phyloP scores from a whole-genome alignment of 1,284 basidiomycete genomes.

The Ustilago vetiveriae region DNA sequence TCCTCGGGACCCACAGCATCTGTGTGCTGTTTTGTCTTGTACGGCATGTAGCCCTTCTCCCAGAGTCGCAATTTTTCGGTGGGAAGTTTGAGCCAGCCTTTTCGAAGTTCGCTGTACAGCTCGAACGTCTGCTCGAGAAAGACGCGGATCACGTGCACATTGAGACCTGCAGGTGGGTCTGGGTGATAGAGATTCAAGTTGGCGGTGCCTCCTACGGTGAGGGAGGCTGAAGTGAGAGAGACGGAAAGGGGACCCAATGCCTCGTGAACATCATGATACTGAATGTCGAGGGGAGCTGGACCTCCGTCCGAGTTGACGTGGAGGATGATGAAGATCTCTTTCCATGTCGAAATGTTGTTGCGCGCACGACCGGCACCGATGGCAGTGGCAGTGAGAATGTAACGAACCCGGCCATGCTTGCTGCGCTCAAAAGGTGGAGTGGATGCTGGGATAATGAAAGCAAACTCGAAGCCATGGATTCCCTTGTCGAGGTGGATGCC shows the following conservation, averaged over 20 bases:
- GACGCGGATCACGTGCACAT: conserved; percentile 60
- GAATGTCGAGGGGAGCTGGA: conserved; percentile 62
- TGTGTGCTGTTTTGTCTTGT: conserved; percentile 55
- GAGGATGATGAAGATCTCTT: conserved; percentile 64
- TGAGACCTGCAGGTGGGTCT: conserved; percentile 59
- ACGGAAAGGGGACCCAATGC: conserved; percentile 60
- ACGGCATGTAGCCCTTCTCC: conserved; percentile 64
- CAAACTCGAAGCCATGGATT: conserved; percentile 65
- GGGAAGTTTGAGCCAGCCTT: conserved; percentile 59
- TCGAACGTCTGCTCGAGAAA: conserved; percentile 65
- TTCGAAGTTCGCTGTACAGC: conserved; percentile 55
- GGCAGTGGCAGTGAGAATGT: conserved; percentile 62
- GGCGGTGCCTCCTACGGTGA: conserved; percentile 64
- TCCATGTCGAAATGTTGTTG: conserved; percentile 52
- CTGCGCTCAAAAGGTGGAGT: conserved; percentile 61
- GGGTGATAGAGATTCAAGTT: conserved; percentile 59
- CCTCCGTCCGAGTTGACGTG: conserved; percentile 60
- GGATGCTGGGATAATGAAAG: conserved; percentile 64
- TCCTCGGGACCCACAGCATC: conserved; percentile 42
- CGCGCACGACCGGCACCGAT: conserved; percentile 59
- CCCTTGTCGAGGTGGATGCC: conserved; percentile 59
- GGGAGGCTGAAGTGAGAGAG: conserved; percentile 57
- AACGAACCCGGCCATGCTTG: conserved; percentile 61
- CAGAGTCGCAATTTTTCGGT: conserved; percentile 63
- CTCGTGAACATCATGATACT: conserved; percentile 64